A percentile compares a stretch with the other conserved stretches of the same genome.
phyloP scores from a whole-genome alignment of 2,329 filamentous ascomycete species.

The Aspergillus tubingensis region DNA sequence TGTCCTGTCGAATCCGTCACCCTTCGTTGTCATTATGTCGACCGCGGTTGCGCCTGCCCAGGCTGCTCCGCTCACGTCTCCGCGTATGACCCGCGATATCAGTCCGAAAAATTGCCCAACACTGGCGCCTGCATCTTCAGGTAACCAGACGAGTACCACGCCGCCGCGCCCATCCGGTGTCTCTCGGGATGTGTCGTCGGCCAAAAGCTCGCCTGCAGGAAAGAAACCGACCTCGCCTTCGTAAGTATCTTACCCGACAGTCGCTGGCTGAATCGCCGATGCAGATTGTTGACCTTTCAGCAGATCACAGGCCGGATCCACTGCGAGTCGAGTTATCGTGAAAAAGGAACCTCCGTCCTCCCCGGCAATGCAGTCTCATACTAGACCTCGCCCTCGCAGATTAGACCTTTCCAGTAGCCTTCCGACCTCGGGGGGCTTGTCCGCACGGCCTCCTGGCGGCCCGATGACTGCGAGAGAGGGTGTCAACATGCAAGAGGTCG shows the following conservation, averaged over 20 bases:
- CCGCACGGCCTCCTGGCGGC: constrained; percentile 67
- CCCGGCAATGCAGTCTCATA: constrained; percentile 69
- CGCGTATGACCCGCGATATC: constrained; percentile 46
- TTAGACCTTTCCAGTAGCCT: constrained; percentile 49
- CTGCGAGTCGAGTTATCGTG: constrained; percentile 79
- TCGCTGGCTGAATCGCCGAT: not conserved
- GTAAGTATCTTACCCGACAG: constrained; percentile 44
- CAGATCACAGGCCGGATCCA: constrained; percentile 48
- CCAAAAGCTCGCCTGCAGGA: constrained; percentile 38
- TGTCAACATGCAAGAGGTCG: constrained; percentile 85
- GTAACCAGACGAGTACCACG: constrained; percentile 36
- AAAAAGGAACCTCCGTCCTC: constrained; percentile 91
- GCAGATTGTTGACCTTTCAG: constrained; percentile 18
- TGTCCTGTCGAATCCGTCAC: not conserved
- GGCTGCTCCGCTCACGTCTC: constrained; percentile 45
- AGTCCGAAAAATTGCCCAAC: constrained; percentile 49
- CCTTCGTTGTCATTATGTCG: constrained; percentile 41
- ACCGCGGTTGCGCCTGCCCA: constrained; percentile 51
- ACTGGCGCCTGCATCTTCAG: constrained; percentile 40
- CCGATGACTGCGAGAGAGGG: constrained; percentile 76
- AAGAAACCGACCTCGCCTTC: constrained; percentile 45
- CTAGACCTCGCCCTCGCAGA: constrained; percentile 51
- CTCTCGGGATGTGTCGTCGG: constrained; percentile 37
- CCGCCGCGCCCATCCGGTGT: constrained; percentile 35
- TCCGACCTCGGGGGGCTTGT: constrained; percentile 49